Evolutionary conservation across 2,329 filamentous ascomycete genomes (phyloP).

Genomic region (Colletotrichum chrysophilum): DNA sequence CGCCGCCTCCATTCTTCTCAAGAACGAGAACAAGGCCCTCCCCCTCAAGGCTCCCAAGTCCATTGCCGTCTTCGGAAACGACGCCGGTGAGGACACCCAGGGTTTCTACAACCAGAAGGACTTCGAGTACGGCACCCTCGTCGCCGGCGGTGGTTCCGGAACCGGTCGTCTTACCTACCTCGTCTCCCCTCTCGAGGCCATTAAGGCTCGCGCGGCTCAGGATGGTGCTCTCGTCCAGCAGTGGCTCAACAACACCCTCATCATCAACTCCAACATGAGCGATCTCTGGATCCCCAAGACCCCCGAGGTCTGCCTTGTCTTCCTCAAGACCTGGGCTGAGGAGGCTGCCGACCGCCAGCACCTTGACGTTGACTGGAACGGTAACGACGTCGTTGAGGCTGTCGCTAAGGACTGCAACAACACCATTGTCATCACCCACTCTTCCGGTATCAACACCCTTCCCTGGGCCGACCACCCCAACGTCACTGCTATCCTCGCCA

Average conservation of each 20-base stretch:
- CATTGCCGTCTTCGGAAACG: constrained; percentile 60
- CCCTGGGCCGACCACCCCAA: constrained; percentile 63
- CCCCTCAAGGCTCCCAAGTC: constrained; percentile 63
- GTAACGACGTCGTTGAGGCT: constrained; percentile 49
- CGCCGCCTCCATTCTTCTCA: constrained; percentile 71
- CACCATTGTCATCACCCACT: constrained; percentile 73
- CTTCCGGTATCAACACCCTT: constrained; percentile 68
- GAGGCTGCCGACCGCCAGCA: constrained; percentile 65
- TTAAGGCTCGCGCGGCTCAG: constrained; percentile 52
- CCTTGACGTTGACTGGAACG: constrained; percentile 63
- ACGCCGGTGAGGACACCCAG: constrained; percentile 70
- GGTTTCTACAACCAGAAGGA: constrained; percentile 69
- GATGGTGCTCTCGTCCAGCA: constrained; percentile 48
- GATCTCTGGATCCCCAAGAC: constrained; percentile 51
- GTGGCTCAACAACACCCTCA: constrained; percentile 47
- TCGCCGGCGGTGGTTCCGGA: constrained; percentile 65
- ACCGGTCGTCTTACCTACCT: constrained; percentile 67
- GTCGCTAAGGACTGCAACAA: constrained; percentile 29
- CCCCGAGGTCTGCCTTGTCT: constrained; percentile 71
- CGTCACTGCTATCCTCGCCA: constrained; percentile 71
- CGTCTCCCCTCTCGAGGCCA: constrained; percentile 67
- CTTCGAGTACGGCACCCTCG: constrained; percentile 64
- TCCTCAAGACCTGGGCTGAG: constrained; percentile 69
- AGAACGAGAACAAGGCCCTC: constrained; percentile 68
- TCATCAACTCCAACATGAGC: constrained; percentile 40